Conservation (phyloP, 495 filamentous ascomycete species). For the Pseudoneurospora amorphoporcata region DNA sequence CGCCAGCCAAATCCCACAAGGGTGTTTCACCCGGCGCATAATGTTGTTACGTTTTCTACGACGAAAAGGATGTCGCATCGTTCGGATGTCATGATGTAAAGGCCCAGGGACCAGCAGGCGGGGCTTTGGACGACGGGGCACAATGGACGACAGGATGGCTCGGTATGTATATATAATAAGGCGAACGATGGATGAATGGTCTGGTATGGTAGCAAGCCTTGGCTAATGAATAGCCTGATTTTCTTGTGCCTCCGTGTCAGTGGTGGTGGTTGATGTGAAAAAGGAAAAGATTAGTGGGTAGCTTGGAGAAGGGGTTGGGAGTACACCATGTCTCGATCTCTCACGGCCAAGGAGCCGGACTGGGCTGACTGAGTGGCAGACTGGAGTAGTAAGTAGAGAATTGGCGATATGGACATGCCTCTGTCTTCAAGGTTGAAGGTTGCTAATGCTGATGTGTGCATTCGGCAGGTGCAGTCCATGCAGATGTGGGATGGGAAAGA, state of each 20-base stretch:
- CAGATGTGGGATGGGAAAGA: neutral
- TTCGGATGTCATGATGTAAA: neutral
- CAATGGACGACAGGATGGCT: neutral
- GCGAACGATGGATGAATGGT: neutral
- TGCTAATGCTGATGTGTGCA: neutral
- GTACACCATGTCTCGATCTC: neutral
- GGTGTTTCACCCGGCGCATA: neutral
- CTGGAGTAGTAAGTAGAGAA: no score
- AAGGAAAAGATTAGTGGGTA: neutral
- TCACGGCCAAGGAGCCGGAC: no score
- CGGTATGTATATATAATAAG: neutral
- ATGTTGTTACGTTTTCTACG: neutral
- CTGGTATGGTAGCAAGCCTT: neutral
- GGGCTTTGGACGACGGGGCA: neutral
- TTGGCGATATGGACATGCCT: no score
- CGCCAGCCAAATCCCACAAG: neutral
- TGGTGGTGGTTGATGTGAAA: neutral
- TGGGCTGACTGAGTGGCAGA: no score
- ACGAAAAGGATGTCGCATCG: neutral
- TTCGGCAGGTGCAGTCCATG: neutral
- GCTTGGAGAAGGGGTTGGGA: neutral
- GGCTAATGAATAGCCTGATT: neutral
- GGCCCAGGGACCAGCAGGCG: neutral
- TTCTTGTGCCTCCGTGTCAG: neutral
- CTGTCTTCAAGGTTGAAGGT: no score